Percentiles rank a stretch among this genome's conserved stretches.
Conservation (phyloP, 805 yeast genomes). For the Ogataea nitratoaversa region DNA sequence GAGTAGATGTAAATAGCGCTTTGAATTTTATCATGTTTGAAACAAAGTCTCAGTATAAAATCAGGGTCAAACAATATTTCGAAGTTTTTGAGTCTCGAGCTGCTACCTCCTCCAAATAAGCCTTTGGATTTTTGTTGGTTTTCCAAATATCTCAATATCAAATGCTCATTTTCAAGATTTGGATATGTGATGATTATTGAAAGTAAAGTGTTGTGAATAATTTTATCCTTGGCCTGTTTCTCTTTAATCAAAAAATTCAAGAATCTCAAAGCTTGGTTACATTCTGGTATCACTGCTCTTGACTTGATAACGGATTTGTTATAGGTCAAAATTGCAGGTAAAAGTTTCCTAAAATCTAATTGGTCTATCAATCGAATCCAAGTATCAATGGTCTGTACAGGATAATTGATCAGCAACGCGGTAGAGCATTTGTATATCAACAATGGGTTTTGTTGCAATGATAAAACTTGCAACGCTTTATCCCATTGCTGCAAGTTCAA, state of each 20-base stretch:
- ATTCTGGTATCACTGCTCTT: conserved; percentile 34
- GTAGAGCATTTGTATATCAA: conserved; percentile 66
- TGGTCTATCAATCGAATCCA: conserved; percentile 61
- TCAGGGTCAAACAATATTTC: conserved; percentile 59
- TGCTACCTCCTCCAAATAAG: conserved; percentile 5
- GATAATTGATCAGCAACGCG: conserved; percentile 61
- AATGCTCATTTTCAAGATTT: conserved; percentile 38
- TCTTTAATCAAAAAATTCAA: conserved; percentile 51
- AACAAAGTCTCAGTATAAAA: conserved; percentile 70
- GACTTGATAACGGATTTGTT: conserved; percentile 41
- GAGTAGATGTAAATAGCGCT: conserved; percentile 76
- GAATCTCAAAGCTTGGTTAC: conserved; percentile 65
- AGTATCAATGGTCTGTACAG: conserved; percentile 65
- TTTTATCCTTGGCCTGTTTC: conserved; percentile 37
- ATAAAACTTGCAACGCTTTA: conserved; percentile 57
- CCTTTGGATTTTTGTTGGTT: conserved; percentile 16
- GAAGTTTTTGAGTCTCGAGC: conserved; percentile 7
- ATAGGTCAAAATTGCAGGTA: conserved; percentile 75
- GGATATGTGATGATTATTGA: conserved; percentile 58
- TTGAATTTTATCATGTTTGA: conserved; percentile 50
- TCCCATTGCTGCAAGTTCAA: conserved; percentile 69
- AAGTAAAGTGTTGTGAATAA: conserved; percentile 66
- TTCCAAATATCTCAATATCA: conserved; percentile 48
- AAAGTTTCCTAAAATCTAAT: conserved; percentile 56
- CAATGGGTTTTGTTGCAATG: conserved; percentile 42